Percentiles rank a stretch among this genome's conserved stretches.
Conservation (phyloP, 805 yeast species). For the Yamadazyma insecticola region DNA sequence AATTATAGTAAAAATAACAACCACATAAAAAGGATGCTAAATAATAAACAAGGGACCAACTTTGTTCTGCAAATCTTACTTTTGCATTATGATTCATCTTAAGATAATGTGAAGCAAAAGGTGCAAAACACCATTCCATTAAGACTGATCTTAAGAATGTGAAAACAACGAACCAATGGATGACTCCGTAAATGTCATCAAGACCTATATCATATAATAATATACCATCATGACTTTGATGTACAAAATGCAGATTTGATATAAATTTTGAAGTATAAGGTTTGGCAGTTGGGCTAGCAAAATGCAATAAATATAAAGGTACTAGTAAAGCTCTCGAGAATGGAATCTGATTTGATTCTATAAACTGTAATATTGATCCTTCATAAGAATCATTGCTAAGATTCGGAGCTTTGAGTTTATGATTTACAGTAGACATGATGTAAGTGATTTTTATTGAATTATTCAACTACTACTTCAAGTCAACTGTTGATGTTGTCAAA, state of each 20-base stretch:
- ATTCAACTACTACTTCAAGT: no score
- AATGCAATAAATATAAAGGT: conserved; percentile 21
- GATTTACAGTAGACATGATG: no score
- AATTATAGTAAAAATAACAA: conserved; percentile 47
- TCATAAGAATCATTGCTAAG: no score
- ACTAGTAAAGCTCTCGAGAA: conserved; percentile 26
- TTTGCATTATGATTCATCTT: conserved; percentile 50
- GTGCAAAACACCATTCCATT: conserved; percentile 55
- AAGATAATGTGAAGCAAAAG: conserved; percentile 42
- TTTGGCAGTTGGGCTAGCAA: conserved; percentile 14
- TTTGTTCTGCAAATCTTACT: conserved; percentile 80
- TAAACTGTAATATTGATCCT: no score
- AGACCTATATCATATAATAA: conserved; percentile 49
- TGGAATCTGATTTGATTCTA: conserved; percentile 35
- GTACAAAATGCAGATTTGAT: conserved; percentile 29
- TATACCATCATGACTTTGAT: conserved; percentile 14
- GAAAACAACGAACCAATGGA: conserved; percentile 51
- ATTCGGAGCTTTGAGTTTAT: no score
- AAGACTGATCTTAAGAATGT: conserved; percentile 56
- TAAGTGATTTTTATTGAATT: no score
- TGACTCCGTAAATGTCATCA: conserved; percentile 51
- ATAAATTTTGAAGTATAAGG: conserved; percentile 28
- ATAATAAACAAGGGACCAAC: conserved; percentile 70
- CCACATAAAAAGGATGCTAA: conserved; percentile 53
- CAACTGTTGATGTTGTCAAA: no score